Conservation (phyloP, 1,139 yeast species). For the Entelexis paramagnoliae region DNA sequence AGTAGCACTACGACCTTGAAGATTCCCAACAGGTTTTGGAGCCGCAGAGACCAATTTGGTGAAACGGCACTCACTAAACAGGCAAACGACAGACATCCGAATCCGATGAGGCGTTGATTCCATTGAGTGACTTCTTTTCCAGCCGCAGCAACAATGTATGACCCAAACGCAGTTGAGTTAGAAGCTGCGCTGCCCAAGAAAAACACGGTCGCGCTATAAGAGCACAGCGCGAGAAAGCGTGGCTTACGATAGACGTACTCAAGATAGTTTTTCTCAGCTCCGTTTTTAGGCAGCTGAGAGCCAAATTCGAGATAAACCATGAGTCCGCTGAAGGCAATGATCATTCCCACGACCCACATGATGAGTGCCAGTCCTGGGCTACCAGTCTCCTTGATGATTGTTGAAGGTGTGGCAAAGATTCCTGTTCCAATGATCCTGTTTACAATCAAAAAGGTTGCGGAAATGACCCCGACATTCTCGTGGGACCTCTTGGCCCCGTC, state of each 20-base stretch:
- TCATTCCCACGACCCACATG: constrained; percentile 70
- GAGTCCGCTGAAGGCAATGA: constrained; percentile 63
- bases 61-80: constrained; percentile 52
- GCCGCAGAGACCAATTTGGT: constrained; percentile 53
- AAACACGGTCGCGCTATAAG: constrained; percentile 65
- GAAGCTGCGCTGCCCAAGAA: constrained; percentile 67
- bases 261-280: constrained; percentile 77
- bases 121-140: constrained; percentile 47
- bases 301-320: constrained; percentile 77
- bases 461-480: constrained; percentile 42
- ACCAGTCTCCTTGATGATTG: constrained; percentile 55
- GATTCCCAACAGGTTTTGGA: constrained; percentile 59
- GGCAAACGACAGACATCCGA: constrained; percentile 63
- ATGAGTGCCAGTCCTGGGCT: constrained; percentile 63
- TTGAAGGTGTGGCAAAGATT: constrained; percentile 70
- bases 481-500: not conserved
- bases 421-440: constrained; percentile 84
- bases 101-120: constrained; percentile 66
- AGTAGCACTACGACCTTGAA: constrained; percentile 59
- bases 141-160: constrained; percentile 53
- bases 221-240: constrained; percentile 54
- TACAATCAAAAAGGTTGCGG: constrained; percentile 58
- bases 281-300: constrained; percentile 69
- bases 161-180: constrained; percentile 46
- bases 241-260: constrained; percentile 64